phyloP scores from a whole-genome alignment of 2,329 filamentous ascomycete species.

The Aspergillus persii region DNA sequence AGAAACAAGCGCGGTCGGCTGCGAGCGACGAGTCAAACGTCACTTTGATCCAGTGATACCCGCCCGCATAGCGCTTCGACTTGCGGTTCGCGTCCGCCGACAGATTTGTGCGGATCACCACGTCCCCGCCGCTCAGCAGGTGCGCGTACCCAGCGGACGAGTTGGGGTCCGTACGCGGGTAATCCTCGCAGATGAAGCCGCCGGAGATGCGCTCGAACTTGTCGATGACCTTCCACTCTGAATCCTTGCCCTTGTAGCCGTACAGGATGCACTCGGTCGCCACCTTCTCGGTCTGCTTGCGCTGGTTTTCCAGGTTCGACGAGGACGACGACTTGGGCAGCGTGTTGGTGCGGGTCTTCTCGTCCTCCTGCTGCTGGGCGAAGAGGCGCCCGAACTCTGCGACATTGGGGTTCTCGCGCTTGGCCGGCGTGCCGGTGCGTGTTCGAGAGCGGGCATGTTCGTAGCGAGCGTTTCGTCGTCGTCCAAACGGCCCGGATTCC shows the following conservation, averaged over 20 bases:
- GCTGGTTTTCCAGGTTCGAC: slow-evolving; percentile 39
- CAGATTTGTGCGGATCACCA: slow-evolving; percentile 65
- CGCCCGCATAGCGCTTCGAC: slow-evolving; percentile 77
- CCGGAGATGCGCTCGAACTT: slow-evolving; percentile 81
- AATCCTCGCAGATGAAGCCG: slow-evolving; percentile 87
- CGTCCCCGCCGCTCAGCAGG: slow-evolving; percentile 69
- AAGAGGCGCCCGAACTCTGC: slow-evolving; percentile 48
- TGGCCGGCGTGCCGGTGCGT: slow-evolving; percentile 58
- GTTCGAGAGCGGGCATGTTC: slow-evolving; percentile 50
- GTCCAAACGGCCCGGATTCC: slow-evolving; percentile 63
- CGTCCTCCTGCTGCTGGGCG: slow-evolving; percentile 44
- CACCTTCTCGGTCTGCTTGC: slow-evolving; percentile 47
- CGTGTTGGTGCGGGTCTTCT: slow-evolving; percentile 33
- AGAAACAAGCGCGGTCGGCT: slow-evolving; percentile 66
- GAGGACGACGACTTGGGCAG: slow-evolving; percentile 41
- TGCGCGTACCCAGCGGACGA: slow-evolving; percentile 68
- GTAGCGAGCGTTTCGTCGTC: slow-evolving; percentile 46
- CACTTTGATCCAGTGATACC: slow-evolving; percentile 88
- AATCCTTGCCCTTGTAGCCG: slow-evolving; percentile 69
- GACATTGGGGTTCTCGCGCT: slow-evolving; percentile 55
- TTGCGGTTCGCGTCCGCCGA: slow-evolving; percentile 71
- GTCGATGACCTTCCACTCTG: slow-evolving; percentile 78
- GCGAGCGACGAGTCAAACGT: slow-evolving; percentile 74
- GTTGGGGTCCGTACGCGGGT: slow-evolving; percentile 77
- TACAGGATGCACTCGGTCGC: slow-evolving; percentile 81